Percentiles rank a stretch among this genome's conserved stretches.
Conservation (phyloP, 1,284 basidiomycete genomes). For the Ustilago crameri region DNA sequence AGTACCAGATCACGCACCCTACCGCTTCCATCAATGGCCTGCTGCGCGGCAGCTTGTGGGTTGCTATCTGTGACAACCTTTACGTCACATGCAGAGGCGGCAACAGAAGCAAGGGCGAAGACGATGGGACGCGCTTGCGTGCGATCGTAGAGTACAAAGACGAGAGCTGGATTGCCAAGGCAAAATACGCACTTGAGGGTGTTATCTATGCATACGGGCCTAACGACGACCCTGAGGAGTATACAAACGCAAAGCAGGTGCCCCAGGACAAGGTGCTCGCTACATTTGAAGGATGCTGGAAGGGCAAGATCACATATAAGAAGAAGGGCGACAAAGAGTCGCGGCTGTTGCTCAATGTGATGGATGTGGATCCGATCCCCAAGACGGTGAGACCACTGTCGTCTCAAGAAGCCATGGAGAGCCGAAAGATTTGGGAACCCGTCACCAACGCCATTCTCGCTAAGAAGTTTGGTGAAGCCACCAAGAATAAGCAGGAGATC, state of each 20-base stretch:
- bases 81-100: constrained; percentile 84
- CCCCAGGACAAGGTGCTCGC: constrained; percentile 82
- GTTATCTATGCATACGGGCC: constrained; percentile 81
- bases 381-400: constrained; percentile 85
- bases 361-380: constrained; percentile 79
- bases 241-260: constrained; percentile 90
- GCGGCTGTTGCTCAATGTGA: constrained; percentile 80
- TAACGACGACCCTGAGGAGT: constrained; percentile 74
- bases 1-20: constrained; percentile 83
- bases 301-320: constrained; percentile 82
- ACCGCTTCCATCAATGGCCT: constrained; percentile 90
- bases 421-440: constrained; percentile 85
- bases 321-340: constrained; percentile 77
- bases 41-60: constrained; percentile 87
- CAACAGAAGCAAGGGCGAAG: constrained; percentile 69
- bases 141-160: constrained; percentile 94
- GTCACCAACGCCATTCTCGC: constrained; percentile 76
- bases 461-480: constrained; percentile 78
- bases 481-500: constrained; percentile 62
- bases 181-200: constrained; percentile 88
- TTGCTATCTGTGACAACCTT: constrained; percentile 81
- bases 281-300: constrained; percentile 88
- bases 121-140: constrained; percentile 73
- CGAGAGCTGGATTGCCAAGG: constrained; percentile 93
- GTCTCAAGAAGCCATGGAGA: constrained; percentile 83